Conservation (phyloP, 2,329 filamentous ascomycete species). For the Orbilia brochopaga region DNA sequence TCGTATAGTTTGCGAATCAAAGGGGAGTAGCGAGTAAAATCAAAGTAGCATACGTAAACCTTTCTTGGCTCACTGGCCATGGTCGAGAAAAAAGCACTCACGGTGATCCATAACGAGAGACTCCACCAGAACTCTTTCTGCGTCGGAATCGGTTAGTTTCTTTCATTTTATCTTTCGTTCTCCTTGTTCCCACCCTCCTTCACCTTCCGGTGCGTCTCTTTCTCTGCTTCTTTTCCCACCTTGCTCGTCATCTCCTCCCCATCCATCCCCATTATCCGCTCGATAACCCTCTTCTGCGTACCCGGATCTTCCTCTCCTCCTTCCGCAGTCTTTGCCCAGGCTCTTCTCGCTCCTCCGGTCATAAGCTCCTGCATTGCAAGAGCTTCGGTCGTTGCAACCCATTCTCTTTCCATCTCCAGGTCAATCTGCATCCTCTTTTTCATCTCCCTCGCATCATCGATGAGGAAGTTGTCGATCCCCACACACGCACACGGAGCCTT, state of each 20-base stretch:
- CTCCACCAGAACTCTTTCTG: neutral
- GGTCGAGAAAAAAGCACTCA: neutral
- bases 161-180: conserved; percentile 7
- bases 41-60: too few relatives aligned
- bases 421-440: conserved; percentile 18
- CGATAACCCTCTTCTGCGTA: neutral
- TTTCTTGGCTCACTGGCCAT: too few relatives aligned
- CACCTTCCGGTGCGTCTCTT: neutral
- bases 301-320: conserved; percentile 5
- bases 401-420: neutral
- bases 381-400: conserved; percentile 12
- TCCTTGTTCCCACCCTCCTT: neutral
- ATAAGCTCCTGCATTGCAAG: conserved; percentile 24
- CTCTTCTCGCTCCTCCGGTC: conserved; percentile 5
- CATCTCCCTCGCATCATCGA: conserved; percentile 5
- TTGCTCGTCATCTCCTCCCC: conserved; percentile 3
- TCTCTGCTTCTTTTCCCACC: neutral
- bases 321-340: neutral
- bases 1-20: too few relatives aligned
- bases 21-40: too few relatives aligned
- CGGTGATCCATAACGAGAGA: neutral
- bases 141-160: neutral
- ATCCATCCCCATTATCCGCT: neutral
- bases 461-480: conserved; percentile 25
- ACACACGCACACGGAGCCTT: conserved; percentile 34